Conservation (phyloP, 2,329 filamentous ascomycete genomes). For the Microcera coccophila region DNA sequence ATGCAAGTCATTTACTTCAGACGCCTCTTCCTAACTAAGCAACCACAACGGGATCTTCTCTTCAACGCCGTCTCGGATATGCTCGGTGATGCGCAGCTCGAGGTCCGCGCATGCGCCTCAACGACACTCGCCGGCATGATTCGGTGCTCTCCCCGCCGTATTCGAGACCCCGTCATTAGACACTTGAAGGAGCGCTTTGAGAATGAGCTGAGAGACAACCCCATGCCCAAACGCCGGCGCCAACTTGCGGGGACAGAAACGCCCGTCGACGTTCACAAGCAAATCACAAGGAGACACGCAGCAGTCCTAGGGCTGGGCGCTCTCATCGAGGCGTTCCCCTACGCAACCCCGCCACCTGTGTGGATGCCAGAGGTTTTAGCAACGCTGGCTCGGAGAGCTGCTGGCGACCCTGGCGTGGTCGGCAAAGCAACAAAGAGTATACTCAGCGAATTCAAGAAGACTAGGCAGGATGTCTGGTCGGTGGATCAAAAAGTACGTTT, state of each 20-base stretch:
- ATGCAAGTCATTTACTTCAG: constrained; percentile 99
- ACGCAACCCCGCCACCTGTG: constrained; percentile 81
- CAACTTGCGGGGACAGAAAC: constrained; percentile 64
- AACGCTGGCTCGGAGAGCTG: constrained; percentile 76
- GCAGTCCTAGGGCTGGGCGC: constrained; percentile 89
- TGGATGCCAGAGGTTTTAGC: constrained; percentile 96
- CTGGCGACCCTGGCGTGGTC: constrained; percentile 84
- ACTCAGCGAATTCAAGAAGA: constrained; percentile 98
- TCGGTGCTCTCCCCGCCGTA: constrained; percentile 77
- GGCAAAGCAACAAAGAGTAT: constrained; percentile 94
- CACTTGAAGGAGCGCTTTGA: constrained; percentile 78
- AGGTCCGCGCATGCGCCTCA: constrained; percentile 89
- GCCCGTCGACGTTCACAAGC: constrained; percentile 65
- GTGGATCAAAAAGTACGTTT: constrained; percentile 88
- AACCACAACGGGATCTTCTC: constrained; percentile 70
- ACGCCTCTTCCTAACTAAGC: constrained; percentile 79
- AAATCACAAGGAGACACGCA: constrained; percentile 79
- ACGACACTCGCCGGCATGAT: constrained; percentile 97
- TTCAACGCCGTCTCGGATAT: constrained; percentile 94
- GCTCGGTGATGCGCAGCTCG: constrained; percentile 86
- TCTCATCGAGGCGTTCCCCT: constrained; percentile 92
- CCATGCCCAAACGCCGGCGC: constrained; percentile 70
- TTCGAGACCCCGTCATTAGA: constrained; percentile 74
- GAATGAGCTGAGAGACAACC: constrained; percentile 72
- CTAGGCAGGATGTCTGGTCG: constrained; percentile 95